Percentiles rank a stretch among this genome's conserved stretches.
Evolutionary conservation across 257 asterid species (phyloP).

Genomic region (Ophiorrhiza pumila): DNA sequence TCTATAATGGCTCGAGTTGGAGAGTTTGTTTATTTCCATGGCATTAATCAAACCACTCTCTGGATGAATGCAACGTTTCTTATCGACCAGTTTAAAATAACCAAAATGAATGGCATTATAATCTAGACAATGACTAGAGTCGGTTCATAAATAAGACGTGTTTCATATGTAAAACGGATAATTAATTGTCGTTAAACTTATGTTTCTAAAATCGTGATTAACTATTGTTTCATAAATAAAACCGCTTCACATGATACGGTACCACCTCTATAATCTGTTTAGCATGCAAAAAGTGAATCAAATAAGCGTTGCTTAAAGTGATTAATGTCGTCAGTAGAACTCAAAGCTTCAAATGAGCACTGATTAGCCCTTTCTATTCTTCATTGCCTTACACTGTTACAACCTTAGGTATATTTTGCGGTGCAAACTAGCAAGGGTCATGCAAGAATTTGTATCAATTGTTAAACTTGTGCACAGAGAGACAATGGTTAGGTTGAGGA

Average conservation of each 20-base stretch:
- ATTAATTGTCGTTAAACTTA: no score
- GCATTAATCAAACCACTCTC: background rate
- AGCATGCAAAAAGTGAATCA: no score
- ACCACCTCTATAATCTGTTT: no score
- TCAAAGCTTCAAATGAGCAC: background rate
- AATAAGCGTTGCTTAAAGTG: background rate
- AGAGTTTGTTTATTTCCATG: background rate
- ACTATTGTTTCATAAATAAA: no score
- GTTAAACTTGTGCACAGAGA: background rate
- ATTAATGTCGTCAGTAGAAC: background rate
- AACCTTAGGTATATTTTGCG: background rate
- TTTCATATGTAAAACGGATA: no score
- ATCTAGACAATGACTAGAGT: no score
- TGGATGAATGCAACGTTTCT: background rate
- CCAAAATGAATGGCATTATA: background rate
- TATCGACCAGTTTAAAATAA: background rate
- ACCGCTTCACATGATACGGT: no score
- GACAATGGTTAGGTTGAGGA: constrained; percentile 27
- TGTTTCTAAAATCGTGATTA: no score
- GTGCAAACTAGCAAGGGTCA: background rate
- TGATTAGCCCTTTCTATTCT: background rate
- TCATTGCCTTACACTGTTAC: background rate
- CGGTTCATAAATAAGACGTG: no score
- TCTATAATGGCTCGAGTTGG: background rate
- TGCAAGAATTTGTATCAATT: background rate